These are phyloP conservation scores for Phyllosticta citribraziliensis DNA, from an alignment of 2,329 filamentous ascomycete species.

Conservation along the genomic window DNA sequence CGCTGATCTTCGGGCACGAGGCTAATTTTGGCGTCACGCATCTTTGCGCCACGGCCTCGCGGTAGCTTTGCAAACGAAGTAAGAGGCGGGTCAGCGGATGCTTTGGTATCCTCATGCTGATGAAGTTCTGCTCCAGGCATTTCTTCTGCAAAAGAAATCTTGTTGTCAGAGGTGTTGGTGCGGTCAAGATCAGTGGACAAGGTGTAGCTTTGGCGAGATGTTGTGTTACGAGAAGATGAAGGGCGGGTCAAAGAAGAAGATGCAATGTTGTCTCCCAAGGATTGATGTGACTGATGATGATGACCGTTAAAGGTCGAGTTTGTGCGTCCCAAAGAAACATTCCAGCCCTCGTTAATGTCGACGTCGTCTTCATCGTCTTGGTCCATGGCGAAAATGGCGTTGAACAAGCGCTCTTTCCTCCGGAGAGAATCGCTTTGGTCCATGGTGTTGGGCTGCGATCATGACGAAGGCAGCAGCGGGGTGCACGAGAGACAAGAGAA, in stretches of 20 bases:
- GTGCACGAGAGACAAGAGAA: not conserved
- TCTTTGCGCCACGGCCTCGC: slow-evolving; percentile 22
- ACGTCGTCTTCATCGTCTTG: slow-evolving; percentile 13
- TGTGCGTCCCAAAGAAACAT: slow-evolving; percentile 14
- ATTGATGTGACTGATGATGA: not conserved
- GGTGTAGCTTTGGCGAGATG: not conserved
- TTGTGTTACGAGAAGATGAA: not conserved
- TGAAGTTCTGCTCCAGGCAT: not conserved
- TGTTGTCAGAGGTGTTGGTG: not conserved
- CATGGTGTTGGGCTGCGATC: not conserved
- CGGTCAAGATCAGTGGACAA: not conserved
- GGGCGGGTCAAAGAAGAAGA: not conserved
- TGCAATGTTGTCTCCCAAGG: not conserved
- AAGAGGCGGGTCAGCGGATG: not conserved
- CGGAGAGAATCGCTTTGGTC: not conserved
- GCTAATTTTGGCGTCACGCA: slow-evolving; percentile 21
- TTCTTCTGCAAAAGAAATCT: not conserved
- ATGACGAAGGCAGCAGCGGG: not conserved
- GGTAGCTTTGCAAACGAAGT: slow-evolving; percentile 14
- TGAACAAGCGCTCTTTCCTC: slow-evolving; percentile 16
- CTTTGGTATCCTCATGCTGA: not conserved
- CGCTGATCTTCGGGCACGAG: slow-evolving; percentile 23
- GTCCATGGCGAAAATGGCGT: slow-evolving; percentile 15
- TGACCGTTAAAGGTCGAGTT: not conserved
- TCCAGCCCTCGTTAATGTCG: slow-evolving; percentile 14